A percentile compares a stretch with the other conserved stretches of the same genome.
Evolutionary conservation across 495 filamentous ascomycete species (phyloP).

Genomic region (Aspergillus conjunctus): DNA sequence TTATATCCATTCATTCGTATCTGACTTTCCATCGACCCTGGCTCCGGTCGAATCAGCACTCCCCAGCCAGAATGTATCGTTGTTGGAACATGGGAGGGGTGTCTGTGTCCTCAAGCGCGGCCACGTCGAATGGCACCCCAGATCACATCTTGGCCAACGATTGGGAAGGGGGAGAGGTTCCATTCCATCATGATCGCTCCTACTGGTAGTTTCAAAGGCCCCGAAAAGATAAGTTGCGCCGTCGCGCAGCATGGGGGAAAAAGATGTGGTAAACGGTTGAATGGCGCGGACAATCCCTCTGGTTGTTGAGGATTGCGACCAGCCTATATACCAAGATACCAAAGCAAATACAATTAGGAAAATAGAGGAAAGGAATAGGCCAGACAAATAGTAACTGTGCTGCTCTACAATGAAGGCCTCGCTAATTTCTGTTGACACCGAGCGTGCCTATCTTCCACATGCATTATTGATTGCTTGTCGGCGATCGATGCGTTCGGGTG

Average conservation of each 20-base stretch:
- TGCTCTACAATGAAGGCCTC: neutral
- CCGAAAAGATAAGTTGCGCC: conserved; percentile 10
- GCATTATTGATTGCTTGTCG: conserved; percentile 10
- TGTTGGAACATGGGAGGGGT: conserved; percentile 20
- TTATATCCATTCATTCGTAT: conserved; percentile 3
- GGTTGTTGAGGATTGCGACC: neutral
- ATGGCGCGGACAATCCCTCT: neutral
- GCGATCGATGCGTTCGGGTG: conserved; percentile 12
- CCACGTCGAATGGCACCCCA: conserved; percentile 35
- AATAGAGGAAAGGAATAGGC: neutral
- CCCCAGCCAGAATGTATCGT: neutral
- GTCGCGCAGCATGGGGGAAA: neutral
- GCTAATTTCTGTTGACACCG: neutral
- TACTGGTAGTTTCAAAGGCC: conserved; percentile 13
- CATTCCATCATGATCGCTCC: conserved; percentile 8
- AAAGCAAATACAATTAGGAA: neutral
- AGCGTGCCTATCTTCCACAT: conserved; percentile 10
- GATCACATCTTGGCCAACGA: conserved; percentile 27
- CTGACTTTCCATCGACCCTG: neutral
- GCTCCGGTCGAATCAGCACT: conserved; percentile 7
- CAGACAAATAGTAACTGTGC: neutral
- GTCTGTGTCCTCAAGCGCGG: conserved; percentile 26
- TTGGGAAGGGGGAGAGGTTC: conserved; percentile 5
- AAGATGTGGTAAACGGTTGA: neutral
- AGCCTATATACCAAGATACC: neutral